Evolutionary conservation across 2,329 filamentous ascomycete genomes (phyloP), one percentile per base, ranked within the genome.

Genomic region (Calonectria ilicicola): DNA sequence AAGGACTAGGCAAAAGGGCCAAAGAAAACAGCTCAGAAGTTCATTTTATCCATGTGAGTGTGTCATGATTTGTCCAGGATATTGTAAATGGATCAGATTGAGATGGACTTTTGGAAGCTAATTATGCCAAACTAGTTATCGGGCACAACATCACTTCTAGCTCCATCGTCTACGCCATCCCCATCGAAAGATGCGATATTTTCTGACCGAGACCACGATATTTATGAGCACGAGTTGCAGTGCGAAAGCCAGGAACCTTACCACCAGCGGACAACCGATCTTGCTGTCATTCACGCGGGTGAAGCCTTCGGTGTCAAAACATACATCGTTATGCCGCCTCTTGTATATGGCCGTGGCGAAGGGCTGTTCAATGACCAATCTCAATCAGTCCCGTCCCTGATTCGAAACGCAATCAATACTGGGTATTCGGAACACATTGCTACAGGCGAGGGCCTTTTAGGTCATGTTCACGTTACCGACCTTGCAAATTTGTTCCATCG

Each of bases 311-410:
- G 83, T 5, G 84, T 90, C 2, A 84, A 84, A 69, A 87, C 87
- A 0, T 80, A 85, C 53, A 82, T 88, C 58, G 80, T 90, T 53
- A 87, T 87, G 83, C 81, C 83, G 0, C 86, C 86, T 0, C 83
- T 84, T 3, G 87, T 90, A 60, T 90, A 85, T 75, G 88, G 88
- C 21, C 69, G 75, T 1, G 86, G 87, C 8, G 81, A 79, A 1
- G 87, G 87, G 1, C 75, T 82, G 0, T 88, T 86, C 75, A 85
- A 87, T 42, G 40, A 1, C 8, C 29, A 38, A 1, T 29, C 27
- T 0, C 27, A 49, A 4, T 29, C 38, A 38, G 21, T 65, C 7
- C 44, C 44, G 17, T 35, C 42, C 1, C 19, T 32, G 21, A n/a
- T 65, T 12, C n/a, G 62, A 15, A 65, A 32, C 17, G 62, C 62